Base-by-base conservation (phyloP, 1,284 basidiomycete genomes). In the Cerrena zonata region DNA sequence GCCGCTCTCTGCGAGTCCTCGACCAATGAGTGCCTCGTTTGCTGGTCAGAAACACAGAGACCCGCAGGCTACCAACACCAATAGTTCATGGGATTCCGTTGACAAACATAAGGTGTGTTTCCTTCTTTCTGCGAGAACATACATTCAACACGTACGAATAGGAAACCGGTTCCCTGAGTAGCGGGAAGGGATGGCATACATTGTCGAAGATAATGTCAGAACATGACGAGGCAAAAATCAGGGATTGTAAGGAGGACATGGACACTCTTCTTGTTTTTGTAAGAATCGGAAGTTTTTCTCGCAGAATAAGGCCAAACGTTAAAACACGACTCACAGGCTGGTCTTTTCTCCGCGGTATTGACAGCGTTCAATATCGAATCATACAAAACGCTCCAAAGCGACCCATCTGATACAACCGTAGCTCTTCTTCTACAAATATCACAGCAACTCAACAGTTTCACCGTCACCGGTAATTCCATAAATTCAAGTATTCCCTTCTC, bases 381-480 rank as follows among this genome's bases (percentile, higher is more conserved):
- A 13, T 52, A 52, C 42, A 42, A 47, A 27, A 24, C 23, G n/a
- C 47, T 52, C 12, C 37, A 53, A 21, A 46, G 25, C 5, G 49
- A 51, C 26, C 30, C 36, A 13, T 22, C 27, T 15, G 23, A 39
- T 18, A 44, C 38, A 4, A 46, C 45, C 7, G 26, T 25, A 13
- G 34, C 24, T 12, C 45, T 27, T 66, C 44, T 55, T 18, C 36
- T 39, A 2, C 43, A 46, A 42, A 54, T 59, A 7, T 58, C 54
- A 2, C 22, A 25, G 5, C 55, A 55, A 45, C 55, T 56, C 38
- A 50, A 43, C 39, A 56, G 53, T 23, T 47, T 56, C 27, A 39
- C 41, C 24, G 26, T 52, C 3, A 53, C 27, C 10, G 27, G 27
- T 11, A 24, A 39, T 18, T 54, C 49, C 36, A 27, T 52, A 15